Base-by-base conservation (phyloP, 768 basidiomycete genomes). In the Pleurotus eryngii region DNA sequence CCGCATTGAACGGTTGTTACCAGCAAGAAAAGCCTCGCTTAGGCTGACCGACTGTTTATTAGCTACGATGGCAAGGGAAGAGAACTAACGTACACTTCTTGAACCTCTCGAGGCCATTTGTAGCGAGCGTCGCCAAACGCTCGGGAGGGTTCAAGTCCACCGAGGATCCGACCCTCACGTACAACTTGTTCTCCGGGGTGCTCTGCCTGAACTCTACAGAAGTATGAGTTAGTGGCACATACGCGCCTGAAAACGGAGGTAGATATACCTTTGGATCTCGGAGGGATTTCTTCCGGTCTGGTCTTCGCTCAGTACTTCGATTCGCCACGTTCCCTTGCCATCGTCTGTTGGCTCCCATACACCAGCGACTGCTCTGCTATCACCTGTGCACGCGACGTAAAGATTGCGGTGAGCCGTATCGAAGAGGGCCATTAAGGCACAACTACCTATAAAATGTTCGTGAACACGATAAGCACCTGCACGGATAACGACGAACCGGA, bases 281-380 rank as follows among this genome's bases (percentile, higher is more conserved):
- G 83, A 87, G 14, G 82, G 85, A 67, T 94, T 98, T 62, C 92
- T 84, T 39, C 94, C 97, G 5, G 95, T 98, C 76, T 98, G 95
- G 67, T 98, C 97, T 70, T 98, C 94, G 26, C 84, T 92, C 60
- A 99, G 78, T n/a, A 92, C 92, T 68, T 97, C 93, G 27, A 95
- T 89, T 46, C 86, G 82, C 97, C 97, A 99, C 53, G 76, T 79
- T 9, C 91, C 91, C 53, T 78, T 74, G 3, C 84, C 86, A 60
- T 86, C 81, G 2, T 69, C 71, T 3, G 79, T 79, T 60, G 92
- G 86, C 60, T 92, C 86, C 89, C 91, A 95, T 38, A 92, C 82
- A 17, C 97, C 97, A 18, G 96, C 95, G 5, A 99, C 94, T 11
- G 97, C 97, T 48, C 97, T 83, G 67, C 92, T 90, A 68, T 99